Evolutionary conservation across 805 yeast species (phyloP), one percentile per base, ranked within the genome.

Genomic region (Phaffomyces thermotolerans): DNA sequence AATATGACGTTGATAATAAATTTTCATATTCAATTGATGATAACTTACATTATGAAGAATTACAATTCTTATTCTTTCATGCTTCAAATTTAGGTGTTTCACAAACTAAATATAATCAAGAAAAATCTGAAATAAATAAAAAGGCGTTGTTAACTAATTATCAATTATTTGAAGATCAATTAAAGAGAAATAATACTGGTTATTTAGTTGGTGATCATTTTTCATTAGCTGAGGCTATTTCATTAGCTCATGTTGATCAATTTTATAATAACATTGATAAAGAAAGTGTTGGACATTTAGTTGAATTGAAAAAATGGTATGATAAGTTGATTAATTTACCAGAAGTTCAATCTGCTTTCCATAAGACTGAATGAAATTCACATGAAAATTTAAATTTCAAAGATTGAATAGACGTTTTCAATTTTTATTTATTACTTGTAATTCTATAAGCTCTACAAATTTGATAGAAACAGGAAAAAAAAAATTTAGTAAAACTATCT

Each of bases 201-300:
- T 82, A 54, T 56, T 62, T 81, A 18, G 82, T 78, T 43, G 84
- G 84, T 36, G 73, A 73, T 48, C 78, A 76, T 46, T 54, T 79
- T 39, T 66, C 80, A 0, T 66, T 76, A 43, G 84, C 85, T 8
- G 90, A 83, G 57, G 57, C 78, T 36, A 63, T 68, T 20, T 54
- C 67, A 5, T 66, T 63, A 41, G 71, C 76, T 8, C 61, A 56
- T 39, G 59, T 54, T 36, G 44, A 42, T 20, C 40, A 36, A 27
- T 38, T 43, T 10, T 38, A 33, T 5, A 39, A 33, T 20, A 36
- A 18, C 13, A n/a, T 36, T 4, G 43, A 36, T 29, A 24, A 33
- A 9, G 46, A 39, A 24, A 43, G 40, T 32, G 43, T 40, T 27
- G 22, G 36, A 18, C 30, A 36, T 24, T 39, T 43, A 3, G 33